Conservation (phyloP, 2,329 filamentous ascomycete genomes). For the Aspergillus chevalieri region DNA sequence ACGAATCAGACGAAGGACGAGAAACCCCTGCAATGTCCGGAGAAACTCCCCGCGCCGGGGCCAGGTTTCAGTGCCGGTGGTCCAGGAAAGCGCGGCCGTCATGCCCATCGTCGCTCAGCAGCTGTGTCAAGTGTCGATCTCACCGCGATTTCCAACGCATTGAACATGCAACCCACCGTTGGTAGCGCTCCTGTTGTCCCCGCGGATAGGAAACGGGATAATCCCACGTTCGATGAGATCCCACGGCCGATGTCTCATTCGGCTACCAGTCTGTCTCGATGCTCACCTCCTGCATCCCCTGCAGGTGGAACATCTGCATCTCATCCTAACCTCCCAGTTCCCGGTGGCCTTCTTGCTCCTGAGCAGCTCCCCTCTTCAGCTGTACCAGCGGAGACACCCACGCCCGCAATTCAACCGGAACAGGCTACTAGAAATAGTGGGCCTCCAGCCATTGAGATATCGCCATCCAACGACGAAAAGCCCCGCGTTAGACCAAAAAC, state of each 20-base stretch:
- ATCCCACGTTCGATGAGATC: slow-evolving; percentile 21
- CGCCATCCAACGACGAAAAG: slow-evolving; percentile 28
- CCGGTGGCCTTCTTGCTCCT: slow-evolving; percentile 10
- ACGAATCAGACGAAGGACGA: slow-evolving; percentile 29
- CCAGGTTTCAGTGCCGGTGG: slow-evolving; percentile 39
- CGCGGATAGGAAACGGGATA: slow-evolving; percentile 32
- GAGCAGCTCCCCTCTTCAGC: slow-evolving; percentile 74
- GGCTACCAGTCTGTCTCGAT: slow-evolving; percentile 21
- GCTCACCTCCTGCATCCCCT: slow-evolving; percentile 28
- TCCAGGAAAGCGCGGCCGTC: slow-evolving; percentile 55
- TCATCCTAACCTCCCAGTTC: slow-evolving; percentile 5
- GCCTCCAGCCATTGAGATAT: slow-evolving; percentile 50
- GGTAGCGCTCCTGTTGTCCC: slow-evolving; percentile 56
- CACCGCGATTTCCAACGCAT: slow-evolving; percentile 46
- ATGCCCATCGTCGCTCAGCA: slow-evolving; percentile 72
- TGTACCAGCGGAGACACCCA: slow-evolving; percentile 74
- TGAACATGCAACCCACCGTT: slow-evolving; percentile 39
- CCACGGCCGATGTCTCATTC: slow-evolving; percentile 30
- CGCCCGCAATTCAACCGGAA: slow-evolving; percentile 59
- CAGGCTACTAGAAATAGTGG: slow-evolving; percentile 69
- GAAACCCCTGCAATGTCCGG: slow-evolving; percentile 14
- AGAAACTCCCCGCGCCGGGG: slow-evolving; percentile 24
- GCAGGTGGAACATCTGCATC: slow-evolving; percentile 8
- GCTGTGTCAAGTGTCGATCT: slow-evolving; percentile 82
- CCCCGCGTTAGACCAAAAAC: slow-evolving; percentile 37